A percentile compares a stretch with the other conserved stretches of the same genome.
Conservation (phyloP, 1,139 yeast genomes). For the Waltiozyma sp. region DNA sequence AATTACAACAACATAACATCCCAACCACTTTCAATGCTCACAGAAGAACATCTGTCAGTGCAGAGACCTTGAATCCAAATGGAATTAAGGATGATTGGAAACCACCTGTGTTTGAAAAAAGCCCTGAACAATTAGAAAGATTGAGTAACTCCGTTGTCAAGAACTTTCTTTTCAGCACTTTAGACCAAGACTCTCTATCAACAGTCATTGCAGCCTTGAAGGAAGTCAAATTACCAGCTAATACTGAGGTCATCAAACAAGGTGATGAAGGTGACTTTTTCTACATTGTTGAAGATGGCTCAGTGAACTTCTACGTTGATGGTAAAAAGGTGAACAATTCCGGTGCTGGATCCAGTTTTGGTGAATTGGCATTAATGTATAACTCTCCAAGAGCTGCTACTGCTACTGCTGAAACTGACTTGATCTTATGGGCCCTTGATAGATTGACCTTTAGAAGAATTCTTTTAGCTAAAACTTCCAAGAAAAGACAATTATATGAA, state of each 20-base stretch:
- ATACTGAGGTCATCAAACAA: slow-evolving; percentile 67
- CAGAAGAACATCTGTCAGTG: slow-evolving; percentile 81
- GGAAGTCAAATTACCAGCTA: slow-evolving; percentile 52
- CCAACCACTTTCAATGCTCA: slow-evolving; percentile 63
- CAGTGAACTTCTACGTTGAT: slow-evolving; percentile 71
- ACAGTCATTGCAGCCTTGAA: slow-evolving; percentile 76
- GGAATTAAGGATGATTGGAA: slow-evolving; percentile 54
- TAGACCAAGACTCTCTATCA: slow-evolving; percentile 57
- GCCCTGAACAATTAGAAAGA: slow-evolving; percentile 53
- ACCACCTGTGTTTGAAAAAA: slow-evolving; percentile 51
- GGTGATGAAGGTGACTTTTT: slow-evolving; percentile 97
- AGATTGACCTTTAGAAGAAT: slow-evolving; percentile 89
- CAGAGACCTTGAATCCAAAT: slow-evolving; percentile 43
- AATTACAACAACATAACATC: slow-evolving; percentile 18
- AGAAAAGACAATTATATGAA: slow-evolving; percentile 85
- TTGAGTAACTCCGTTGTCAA: slow-evolving; percentile 62
- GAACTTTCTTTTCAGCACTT: slow-evolving; percentile 77
- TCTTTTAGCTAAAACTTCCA: slow-evolving; percentile 79
- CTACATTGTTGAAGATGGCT: slow-evolving; percentile 78
- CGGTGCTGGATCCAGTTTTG: slow-evolving; percentile 84
- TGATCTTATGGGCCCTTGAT: slow-evolving; percentile 85
- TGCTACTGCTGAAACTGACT: slow-evolving; percentile 61
- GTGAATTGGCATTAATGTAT: slow-evolving; percentile 95
- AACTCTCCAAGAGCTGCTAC: slow-evolving; percentile 98
- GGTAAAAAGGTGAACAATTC: slow-evolving; percentile 64